A percentile compares a stretch with the other conserved stretches of the same genome.
Evolutionary conservation across 1,284 basidiomycete genomes (phyloP).

Genomic region (Papiliotrema fonsecae): DNA sequence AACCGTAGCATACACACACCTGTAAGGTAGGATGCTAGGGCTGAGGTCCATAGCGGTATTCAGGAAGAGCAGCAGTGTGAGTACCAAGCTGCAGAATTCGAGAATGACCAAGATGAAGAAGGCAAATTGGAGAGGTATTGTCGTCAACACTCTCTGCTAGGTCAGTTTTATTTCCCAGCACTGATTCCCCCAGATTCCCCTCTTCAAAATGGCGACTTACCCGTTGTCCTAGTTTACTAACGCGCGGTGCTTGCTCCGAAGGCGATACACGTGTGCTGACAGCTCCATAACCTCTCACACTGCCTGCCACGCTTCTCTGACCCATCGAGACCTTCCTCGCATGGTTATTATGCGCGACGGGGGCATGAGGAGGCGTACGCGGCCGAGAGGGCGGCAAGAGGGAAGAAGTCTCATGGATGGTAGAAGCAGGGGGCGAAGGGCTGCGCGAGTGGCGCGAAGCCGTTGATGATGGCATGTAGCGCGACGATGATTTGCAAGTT

Average conservation of each 20-base stretch:
- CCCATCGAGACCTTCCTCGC: constrained; percentile 25
- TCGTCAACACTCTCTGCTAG: constrained; percentile 34
- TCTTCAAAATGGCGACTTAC: constrained; percentile 12
- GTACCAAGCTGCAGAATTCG: constrained; percentile 22
- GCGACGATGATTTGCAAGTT: too few relatives aligned
- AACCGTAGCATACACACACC: constrained; percentile 9
- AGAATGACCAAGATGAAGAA: constrained; percentile 28
- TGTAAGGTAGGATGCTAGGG: constrained; percentile 18
- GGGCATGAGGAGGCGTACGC: constrained; percentile 2
- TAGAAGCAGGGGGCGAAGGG: constrained; percentile 14
- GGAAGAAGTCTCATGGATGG: constrained; percentile 16
- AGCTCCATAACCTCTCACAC: constrained; percentile 28
- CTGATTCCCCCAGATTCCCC: not conserved
- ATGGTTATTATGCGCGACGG: constrained; percentile 7
- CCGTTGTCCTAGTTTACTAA: constrained; percentile 33
- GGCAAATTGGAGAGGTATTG: constrained; percentile 26
- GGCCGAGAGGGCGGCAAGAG: constrained; percentile 24
- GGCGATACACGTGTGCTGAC: constrained; percentile 23
- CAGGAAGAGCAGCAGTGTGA: constrained; percentile 31
- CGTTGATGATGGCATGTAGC: not conserved
- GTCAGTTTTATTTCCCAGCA: too few relatives aligned
- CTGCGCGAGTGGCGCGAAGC: constrained; percentile 6
- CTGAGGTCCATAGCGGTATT: constrained; percentile 32
- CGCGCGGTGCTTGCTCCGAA: constrained; percentile 27
- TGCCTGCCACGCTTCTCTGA: constrained; percentile 23